phyloP scores from a whole-genome alignment of 352 stramenopile species.

The Phytophthora sp. region DNA sequence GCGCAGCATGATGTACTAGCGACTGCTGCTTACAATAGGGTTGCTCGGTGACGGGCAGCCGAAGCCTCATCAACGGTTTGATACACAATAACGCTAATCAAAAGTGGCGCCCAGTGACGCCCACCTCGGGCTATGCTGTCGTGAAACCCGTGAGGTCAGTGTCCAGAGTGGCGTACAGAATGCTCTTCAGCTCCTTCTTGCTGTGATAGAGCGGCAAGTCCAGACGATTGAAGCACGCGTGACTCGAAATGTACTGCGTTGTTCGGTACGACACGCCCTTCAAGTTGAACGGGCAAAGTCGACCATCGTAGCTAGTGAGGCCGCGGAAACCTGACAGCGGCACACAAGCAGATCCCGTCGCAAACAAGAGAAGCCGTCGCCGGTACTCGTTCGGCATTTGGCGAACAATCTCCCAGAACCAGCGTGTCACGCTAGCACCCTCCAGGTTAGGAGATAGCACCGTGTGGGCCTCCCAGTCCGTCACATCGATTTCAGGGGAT shows the following conservation, averaged over 20 bases:
- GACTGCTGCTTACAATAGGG: too few relatives aligned
- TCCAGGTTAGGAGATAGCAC: constrained; percentile 54
- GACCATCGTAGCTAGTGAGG: constrained; percentile 84
- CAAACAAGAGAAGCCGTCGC: constrained; percentile 77
- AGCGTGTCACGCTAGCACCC: constrained; percentile 47
- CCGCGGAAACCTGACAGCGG: constrained; percentile 74
- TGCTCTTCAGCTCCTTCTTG: constrained; percentile 82
- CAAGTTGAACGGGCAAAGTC: constrained; percentile 78
- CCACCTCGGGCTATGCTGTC: constrained; percentile 39
- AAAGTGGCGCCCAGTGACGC: constrained; percentile 1
- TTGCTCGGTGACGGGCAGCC: too few relatives aligned
- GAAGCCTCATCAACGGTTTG: too few relatives aligned
- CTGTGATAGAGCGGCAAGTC: constrained; percentile 95
- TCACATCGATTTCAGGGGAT: constrained; percentile 95
- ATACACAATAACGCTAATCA: too few relatives aligned
- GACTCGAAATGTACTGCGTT: constrained; percentile 73
- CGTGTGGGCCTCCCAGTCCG: constrained; percentile 95
- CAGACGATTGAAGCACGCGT: constrained; percentile 89
- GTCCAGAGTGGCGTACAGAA: constrained; percentile 68
- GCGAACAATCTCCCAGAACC: constrained; percentile 98
- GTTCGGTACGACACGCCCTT: constrained; percentile 51
- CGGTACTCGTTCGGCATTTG: constrained; percentile 85
- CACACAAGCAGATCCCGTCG: constrained; percentile 80
- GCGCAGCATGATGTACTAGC: too few relatives aligned
- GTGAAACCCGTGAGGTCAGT: constrained; percentile 79